Conservation (phyloP, 805 yeast species). For the Nakazawaea molendinolei region DNA sequence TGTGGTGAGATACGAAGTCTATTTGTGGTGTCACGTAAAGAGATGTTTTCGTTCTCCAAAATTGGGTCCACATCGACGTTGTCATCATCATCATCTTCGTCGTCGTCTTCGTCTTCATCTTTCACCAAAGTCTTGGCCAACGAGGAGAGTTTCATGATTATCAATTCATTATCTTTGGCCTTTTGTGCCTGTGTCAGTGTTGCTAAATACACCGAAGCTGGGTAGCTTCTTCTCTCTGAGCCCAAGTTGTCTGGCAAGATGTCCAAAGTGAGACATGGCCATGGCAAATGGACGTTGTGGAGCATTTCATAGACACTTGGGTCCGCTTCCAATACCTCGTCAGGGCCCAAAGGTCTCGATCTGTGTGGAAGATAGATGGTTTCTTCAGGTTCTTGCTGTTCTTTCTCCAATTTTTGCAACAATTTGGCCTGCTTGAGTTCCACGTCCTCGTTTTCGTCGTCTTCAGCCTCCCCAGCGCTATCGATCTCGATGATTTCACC, state of each 20-base stretch:
- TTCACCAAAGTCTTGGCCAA: conserved; percentile 81
- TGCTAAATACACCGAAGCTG: conserved; percentile 77
- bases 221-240: conserved; percentile 80
- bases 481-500: conserved; percentile 84
- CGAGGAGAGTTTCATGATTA: conserved; percentile 76
- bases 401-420: conserved; percentile 17
- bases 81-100: conserved; percentile 67
- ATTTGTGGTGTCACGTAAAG: conserved; percentile 79
- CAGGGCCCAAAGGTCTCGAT: conserved; percentile 87
- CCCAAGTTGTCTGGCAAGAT: conserved; percentile 84
- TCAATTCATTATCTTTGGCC: conserved; percentile 82
- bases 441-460: conserved; percentile 22
- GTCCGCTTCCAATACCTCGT: conserved; percentile 94
- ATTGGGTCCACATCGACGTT: conserved; percentile 70
- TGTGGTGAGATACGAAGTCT: conserved; percentile 81
- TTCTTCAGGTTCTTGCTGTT: conserved; percentile 29
- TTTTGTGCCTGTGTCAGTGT: conserved; percentile 92
- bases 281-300: conserved; percentile 87
- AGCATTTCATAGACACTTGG: conserved; percentile 95
- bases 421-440: conserved; percentile 21
- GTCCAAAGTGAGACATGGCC: conserved; percentile 96
- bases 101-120: conserved; percentile 73
- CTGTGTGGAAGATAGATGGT: conserved; percentile 80
- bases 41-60: conserved; percentile 75
- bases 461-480: conserved; percentile 45